Base-by-base conservation (phyloP, 257 asterid species). In the Pogostemon cablin region DNA sequence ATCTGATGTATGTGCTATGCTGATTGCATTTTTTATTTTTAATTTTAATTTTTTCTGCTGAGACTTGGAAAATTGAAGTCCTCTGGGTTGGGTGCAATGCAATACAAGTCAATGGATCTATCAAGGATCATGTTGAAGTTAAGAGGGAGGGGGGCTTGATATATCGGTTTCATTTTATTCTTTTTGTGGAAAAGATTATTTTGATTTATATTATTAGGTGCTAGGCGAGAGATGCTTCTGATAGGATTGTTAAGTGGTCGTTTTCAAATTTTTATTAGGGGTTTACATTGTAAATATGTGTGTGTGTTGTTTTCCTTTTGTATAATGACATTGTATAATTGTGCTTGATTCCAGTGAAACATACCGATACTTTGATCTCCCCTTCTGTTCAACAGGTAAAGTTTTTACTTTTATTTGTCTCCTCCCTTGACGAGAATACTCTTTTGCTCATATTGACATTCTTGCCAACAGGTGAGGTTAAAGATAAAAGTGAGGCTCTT, bases 401-500 rank as follows among this genome's bases (percentile, higher is more conserved):
- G 34, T 44, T 61, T 62, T 47, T 1, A 34, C 41, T 15, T 39
- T 25, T 10, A 44, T 34, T 32, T 9, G n/a, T 68, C 40, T 66
- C 4, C 12, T 60, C 17, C 39, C 12, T 71, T 44, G 15, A 25
- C 40, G 11, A 60, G 62, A 53, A 9, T 53, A 15, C 60, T 32
- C 49, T 43, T 43, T 42, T 66, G 63, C 6, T 62, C 47, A 40
- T 47, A 15, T 7, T 67, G 12, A 60, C 53, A 74, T 77, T 71
- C 9, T 20, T 69, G 69, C 40, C 47, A 7, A 56, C 85, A 90
- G 96, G 85, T 72, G 71, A 80, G 49, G 87, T 88, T 79, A 85
- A 88, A 72, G 95, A 90, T 77, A 90, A 88, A 82, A 84, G 77
- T 57, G 96, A 90, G 79, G 88, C 87, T 56, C 84, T 85, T 63